phyloP scores from a whole-genome alignment of 192 early-diverging fungal species.

The Hyaloraphidium curvatum region DNA sequence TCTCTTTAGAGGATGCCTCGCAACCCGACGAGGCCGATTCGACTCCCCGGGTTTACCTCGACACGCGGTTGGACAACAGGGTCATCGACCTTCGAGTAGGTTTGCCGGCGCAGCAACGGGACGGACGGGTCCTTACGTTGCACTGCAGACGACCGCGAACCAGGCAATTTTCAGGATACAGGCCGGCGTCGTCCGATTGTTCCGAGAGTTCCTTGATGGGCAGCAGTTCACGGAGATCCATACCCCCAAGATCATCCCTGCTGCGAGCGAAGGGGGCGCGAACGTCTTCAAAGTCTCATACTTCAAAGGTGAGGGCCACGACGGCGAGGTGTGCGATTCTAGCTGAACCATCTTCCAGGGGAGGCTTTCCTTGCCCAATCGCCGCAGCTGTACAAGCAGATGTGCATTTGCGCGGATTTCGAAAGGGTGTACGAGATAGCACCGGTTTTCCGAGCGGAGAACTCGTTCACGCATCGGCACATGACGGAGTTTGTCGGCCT shows the following conservation, averaged over 20 bases:
- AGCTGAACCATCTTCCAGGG: constrained; percentile 14
- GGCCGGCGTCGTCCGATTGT: constrained; percentile 75
- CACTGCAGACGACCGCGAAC: constrained; percentile 69
- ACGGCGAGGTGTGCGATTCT: constrained; percentile 4
- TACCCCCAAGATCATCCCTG: constrained; percentile 86
- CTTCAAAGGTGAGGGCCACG: constrained; percentile 55
- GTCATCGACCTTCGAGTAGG: constrained; percentile 75
- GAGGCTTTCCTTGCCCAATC: constrained; percentile 91
- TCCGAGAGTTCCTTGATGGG: constrained; percentile 79
- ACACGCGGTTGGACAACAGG: constrained; percentile 89
- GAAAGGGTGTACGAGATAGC: constrained; percentile 96
- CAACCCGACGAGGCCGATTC: constrained; percentile 48
- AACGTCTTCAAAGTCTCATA: constrained; percentile 96
- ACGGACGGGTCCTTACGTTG: constrained; percentile 1
- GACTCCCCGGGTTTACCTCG: constrained; percentile 48
- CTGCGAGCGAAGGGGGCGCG: constrained; percentile 89
- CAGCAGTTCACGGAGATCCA: constrained; percentile 89
- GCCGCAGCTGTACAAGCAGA: constrained; percentile 98
- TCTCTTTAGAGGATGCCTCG: constrained; percentile 78
- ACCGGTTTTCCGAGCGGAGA: constrained; percentile 96
- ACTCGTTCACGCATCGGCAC: constrained; percentile 93
- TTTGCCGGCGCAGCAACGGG: not conserved
- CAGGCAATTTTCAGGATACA: constrained; percentile 97
- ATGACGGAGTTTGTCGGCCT: constrained; percentile 98
- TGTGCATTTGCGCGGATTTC: constrained; percentile 92